Percentiles rank a stretch among this genome's conserved stretches.
Conservation (phyloP, 805 yeast genomes). For the Scheffersomyces coipomensis region DNA sequence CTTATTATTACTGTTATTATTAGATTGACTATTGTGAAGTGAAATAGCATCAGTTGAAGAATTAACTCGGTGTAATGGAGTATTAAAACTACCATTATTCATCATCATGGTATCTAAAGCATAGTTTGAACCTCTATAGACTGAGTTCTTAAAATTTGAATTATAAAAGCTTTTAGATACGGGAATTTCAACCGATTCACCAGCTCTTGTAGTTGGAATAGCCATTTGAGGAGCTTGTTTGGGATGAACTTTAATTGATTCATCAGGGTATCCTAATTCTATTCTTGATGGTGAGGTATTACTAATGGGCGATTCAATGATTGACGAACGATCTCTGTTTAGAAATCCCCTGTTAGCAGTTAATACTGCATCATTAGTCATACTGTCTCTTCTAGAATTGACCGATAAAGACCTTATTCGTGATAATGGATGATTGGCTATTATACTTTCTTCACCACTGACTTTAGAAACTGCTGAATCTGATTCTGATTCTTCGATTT, state of each 20-base stretch:
- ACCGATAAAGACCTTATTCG: conserved; percentile 27
- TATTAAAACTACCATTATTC: background rate
- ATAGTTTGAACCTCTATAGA: background rate
- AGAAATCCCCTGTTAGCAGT: background rate
- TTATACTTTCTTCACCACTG: conserved; percentile 15
- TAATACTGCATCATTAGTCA: background rate
- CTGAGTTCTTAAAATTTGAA: background rate
- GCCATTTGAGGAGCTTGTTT: conserved; percentile 53
- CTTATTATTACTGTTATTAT: background rate
- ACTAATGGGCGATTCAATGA: background rate
- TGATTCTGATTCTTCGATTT: conserved; percentile 20
- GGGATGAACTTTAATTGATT: conserved; percentile 15
- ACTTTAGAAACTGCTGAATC: conserved; percentile 9
- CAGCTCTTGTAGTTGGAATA: conserved; percentile 76
- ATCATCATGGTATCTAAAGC: background rate
- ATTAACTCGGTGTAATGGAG: conserved; percentile 1
- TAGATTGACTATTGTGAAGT: too few species aligned
- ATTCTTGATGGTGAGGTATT: conserved; percentile 4
- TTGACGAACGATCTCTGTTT: background rate
- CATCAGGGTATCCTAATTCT: conserved; percentile 7
- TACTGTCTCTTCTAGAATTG: conserved; percentile 13
- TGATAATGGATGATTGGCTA: conserved; percentile 25
- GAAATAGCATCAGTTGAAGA: background rate
- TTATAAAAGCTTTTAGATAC: background rate
- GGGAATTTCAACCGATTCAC: conserved; percentile 77